Evolutionary conservation across 1,284 basidiomycete genomes (phyloP).

Genomic region (Cerioporus squamosus): DNA sequence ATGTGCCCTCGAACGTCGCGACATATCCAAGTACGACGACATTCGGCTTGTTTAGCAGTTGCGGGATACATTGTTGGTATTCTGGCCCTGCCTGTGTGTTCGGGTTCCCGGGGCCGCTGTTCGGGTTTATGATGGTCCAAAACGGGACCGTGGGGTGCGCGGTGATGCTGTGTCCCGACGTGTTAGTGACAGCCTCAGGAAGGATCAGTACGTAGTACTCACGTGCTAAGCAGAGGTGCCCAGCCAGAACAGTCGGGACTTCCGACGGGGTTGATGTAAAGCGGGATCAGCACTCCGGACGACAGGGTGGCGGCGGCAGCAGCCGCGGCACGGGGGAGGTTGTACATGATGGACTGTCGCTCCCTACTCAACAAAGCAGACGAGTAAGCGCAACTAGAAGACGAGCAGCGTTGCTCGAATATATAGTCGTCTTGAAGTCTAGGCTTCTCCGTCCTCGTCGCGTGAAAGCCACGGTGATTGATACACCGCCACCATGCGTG

Average conservation of each 20-base stretch:
- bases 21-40: constrained; percentile 43
- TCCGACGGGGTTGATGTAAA: constrained; percentile 24
- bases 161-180: constrained; percentile 28
- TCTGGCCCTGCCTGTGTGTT: constrained; percentile 33
- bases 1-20: constrained; percentile 28
- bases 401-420: no score
- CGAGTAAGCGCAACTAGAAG: no score
- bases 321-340: background rate
- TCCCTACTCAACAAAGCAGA: no score
- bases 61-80: constrained; percentile 38
- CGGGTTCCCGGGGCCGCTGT: constrained; percentile 37
- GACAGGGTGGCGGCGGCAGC: constrained; percentile 16
- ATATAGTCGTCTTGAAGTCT: no score
- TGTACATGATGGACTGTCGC: no score
- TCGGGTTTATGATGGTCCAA: constrained; percentile 40
- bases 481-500: no score
- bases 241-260: constrained; percentile 21
- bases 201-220: background rate
- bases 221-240: constrained; percentile 20
- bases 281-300: constrained; percentile 24
- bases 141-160: constrained; percentile 36
- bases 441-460: no score
- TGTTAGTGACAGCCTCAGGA: background rate
- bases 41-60: constrained; percentile 30
- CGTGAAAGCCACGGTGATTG: no score